A percentile compares a stretch with the other conserved stretches of the same genome.
Conservation (phyloP, 140 eudicot genomes). For the Senecio squalidus region DNA sequence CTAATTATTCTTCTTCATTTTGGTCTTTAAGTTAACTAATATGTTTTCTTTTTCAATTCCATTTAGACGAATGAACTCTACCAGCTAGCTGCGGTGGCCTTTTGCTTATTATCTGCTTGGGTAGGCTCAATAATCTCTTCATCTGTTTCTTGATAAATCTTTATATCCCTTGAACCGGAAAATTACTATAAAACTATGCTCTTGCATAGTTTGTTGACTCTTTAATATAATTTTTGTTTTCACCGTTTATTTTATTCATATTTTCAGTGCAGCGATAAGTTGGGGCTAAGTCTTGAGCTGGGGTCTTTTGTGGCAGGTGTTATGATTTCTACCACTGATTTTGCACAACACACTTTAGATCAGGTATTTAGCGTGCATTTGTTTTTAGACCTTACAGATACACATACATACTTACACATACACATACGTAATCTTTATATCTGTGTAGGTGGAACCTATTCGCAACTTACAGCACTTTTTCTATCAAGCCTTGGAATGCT, state of each 20-base stretch:
- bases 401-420: too few relatives aligned
- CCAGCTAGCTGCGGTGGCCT: constrained; percentile 97
- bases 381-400: not conserved
- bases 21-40: not conserved
- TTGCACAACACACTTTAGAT: constrained; percentile 88
- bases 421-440: not conserved
- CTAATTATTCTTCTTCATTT: not conserved
- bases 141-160: too few relatives aligned
- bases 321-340: constrained; percentile 94
- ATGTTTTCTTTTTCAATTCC: constrained; percentile 8
- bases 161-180: not conserved
- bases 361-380: constrained; percentile 48
- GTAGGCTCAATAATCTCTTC: constrained; percentile 37
- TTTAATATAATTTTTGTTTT: not conserved
- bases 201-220: not conserved
- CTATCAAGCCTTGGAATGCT: constrained; percentile 98
- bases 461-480: constrained; percentile 95
- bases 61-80: constrained; percentile 93
- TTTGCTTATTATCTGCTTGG: constrained; percentile 98
- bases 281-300: constrained; percentile 95
- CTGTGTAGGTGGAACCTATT: constrained; percentile 93
- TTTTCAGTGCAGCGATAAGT: constrained; percentile 96
- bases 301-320: constrained; percentile 99
- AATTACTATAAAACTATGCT: not conserved
- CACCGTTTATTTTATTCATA: not conserved